These are phyloP conservation scores for Rhizopus delemar DNA, from an alignment of 371 early-diverging fungal genomes.

Conservation along the genomic window DNA sequence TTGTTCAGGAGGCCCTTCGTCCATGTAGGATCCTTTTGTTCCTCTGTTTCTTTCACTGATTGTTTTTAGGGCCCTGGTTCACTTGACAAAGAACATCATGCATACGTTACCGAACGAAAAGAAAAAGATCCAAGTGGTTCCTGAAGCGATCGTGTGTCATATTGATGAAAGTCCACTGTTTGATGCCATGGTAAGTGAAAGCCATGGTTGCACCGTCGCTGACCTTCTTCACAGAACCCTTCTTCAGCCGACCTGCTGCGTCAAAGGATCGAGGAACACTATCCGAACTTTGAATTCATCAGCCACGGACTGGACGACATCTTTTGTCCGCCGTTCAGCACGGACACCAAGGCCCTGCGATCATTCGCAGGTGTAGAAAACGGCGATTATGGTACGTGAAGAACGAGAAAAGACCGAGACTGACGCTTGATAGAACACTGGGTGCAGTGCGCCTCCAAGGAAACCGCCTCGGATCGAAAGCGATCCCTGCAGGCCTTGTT, in stretches of 20 bases:
- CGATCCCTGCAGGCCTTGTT: constrained; percentile 36
- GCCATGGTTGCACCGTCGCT: not conserved
- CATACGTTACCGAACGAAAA: constrained; percentile 47
- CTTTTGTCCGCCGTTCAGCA: constrained; percentile 30
- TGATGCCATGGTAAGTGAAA: constrained; percentile 31
- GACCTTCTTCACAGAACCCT: not conserved
- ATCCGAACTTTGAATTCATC: constrained; percentile 28
- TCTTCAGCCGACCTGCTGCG: constrained; percentile 29
- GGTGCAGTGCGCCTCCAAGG: constrained; percentile 20
- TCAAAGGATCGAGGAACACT: constrained; percentile 35
- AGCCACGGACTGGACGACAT: constrained; percentile 36
- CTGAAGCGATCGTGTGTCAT: constrained; percentile 66
- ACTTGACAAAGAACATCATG: constrained; percentile 63
- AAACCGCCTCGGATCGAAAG: constrained; percentile 2
- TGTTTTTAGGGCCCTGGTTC: constrained; percentile 54
- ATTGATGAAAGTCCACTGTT: constrained; percentile 73
- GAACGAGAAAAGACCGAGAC: not conserved
- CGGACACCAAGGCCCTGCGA: constrained; percentile 23
- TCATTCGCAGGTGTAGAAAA: constrained; percentile 28
- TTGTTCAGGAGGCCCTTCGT: constrained; percentile 85
- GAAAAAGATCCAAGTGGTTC: constrained; percentile 55
- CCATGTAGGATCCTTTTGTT: constrained; percentile 53
- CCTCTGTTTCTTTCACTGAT: constrained; percentile 2
- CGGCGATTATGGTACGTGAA: constrained; percentile 24
- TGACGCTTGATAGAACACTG: constrained; percentile 27